Percentiles rank a stretch among this genome's conserved stretches.
Evolutionary conservation across 495 filamentous ascomycete species (phyloP).

Genomic region (Darksidea phi): DNA sequence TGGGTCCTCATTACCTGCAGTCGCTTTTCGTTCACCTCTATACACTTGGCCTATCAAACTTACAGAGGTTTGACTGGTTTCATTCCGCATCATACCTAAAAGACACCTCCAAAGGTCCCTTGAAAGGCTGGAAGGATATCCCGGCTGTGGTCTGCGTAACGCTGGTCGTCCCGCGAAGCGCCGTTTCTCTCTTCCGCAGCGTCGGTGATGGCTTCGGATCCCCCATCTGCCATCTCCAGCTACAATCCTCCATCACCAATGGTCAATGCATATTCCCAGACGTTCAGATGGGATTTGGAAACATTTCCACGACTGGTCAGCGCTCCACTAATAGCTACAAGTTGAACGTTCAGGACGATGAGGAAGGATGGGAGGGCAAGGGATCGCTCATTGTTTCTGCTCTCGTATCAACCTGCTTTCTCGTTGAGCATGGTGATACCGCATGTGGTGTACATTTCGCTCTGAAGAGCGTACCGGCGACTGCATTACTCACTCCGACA

Average conservation of each 20-base stretch:
- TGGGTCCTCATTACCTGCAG: background rate
- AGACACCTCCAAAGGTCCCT: background rate
- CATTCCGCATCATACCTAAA: background rate
- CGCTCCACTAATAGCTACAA: background rate
- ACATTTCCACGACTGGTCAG: background rate
- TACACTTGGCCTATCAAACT: background rate
- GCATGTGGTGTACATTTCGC: background rate
- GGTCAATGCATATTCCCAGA: background rate
- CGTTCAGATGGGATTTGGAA: conserved; percentile 2
- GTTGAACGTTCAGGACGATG: conserved; percentile 1
- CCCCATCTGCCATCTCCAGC: background rate
- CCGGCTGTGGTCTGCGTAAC: background rate
- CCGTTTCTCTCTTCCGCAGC: background rate
- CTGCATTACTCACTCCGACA: background rate
- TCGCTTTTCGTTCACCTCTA: background rate
- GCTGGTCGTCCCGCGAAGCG: background rate
- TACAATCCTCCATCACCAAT: background rate
- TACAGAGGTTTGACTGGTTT: background rate
- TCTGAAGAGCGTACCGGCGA: background rate
- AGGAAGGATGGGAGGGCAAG: background rate
- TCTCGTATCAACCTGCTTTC: background rate
- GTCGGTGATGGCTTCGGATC: background rate
- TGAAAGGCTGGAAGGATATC: background rate
- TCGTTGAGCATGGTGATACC: conserved; percentile 34
- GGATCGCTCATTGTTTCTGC: background rate